Percentiles rank a stretch among this genome's conserved stretches.
These are phyloP conservation scores for Pogostemon cablin DNA, from an alignment of 257 asterid genomes.

Conservation along the genomic window DNA sequence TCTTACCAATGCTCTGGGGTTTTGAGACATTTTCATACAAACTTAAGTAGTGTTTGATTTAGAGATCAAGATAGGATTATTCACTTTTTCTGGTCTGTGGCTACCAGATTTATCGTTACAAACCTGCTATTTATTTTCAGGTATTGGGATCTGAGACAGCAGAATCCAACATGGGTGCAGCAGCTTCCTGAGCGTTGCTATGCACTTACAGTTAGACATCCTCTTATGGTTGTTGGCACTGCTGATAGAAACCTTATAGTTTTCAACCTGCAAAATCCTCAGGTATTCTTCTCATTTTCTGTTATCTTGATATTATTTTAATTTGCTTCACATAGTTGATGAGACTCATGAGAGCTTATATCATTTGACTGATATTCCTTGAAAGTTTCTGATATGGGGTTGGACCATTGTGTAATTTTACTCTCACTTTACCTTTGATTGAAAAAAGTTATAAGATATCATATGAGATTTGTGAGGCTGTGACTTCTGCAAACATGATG, in stretches of 20 bases:
- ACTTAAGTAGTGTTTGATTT: conserved; percentile 16
- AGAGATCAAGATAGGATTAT: not conserved
- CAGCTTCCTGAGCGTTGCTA: conserved; percentile 97
- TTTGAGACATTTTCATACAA: conserved; percentile 7
- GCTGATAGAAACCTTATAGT: conserved; percentile 88
- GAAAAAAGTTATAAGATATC: conserved; percentile 8
- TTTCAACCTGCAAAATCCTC: conserved; percentile 95
- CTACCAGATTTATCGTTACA: conserved; percentile 13
- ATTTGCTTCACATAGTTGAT: conserved; percentile 5
- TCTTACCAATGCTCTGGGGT: not conserved
- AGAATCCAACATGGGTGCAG: conserved; percentile 83
- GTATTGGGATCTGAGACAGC: conserved; percentile 98
- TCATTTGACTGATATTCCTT: not conserved
- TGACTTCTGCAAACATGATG: conserved; percentile 25
- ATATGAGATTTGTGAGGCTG: conserved; percentile 24
- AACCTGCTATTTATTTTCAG: conserved; percentile 44
- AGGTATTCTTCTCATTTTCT: conserved; percentile 51
- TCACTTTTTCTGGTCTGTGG: conserved; percentile 3
- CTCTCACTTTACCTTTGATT: conserved; percentile 9
- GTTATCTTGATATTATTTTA: not conserved
- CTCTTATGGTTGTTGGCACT: conserved; percentile 95
- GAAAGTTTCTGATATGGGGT: not conserved
- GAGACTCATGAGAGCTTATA: not conserved
- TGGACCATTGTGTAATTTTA: conserved; percentile 7
- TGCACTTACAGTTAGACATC: conserved; percentile 86